These are phyloP conservation scores for Monosporascus sp. DNA, from an alignment of 2,329 filamentous ascomycete species.

Conservation along the genomic window DNA sequence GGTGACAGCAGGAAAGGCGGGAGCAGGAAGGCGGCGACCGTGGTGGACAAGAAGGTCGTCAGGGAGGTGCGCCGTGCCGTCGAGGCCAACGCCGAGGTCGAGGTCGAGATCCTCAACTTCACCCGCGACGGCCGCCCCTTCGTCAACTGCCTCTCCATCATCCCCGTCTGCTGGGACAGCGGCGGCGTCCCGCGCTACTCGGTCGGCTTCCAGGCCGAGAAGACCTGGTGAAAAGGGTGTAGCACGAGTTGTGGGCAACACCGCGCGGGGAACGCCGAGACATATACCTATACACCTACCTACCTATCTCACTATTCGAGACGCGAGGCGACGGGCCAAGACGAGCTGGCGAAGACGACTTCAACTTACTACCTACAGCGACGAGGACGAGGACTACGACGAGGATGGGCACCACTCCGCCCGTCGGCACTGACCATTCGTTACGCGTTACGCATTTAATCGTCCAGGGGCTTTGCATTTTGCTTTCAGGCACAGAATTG, in stretches of 20 bases:
- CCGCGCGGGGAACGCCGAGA: neutral
- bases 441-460: too few species aligned
- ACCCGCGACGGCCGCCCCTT: conserved; percentile 74
- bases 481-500: conserved; percentile 1
- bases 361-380: too few species aligned
- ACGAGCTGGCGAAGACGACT: too few species aligned
- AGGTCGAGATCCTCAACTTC: conserved; percentile 66
- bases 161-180: conserved; percentile 67
- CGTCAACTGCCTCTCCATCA: conserved; percentile 79
- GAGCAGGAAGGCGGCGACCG: neutral
- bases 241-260: neutral
- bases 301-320: too few species aligned
- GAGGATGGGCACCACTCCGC: too few species aligned
- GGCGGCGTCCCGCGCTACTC: conserved; percentile 60
- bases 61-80: conserved; percentile 45
- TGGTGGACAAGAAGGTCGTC: conserved; percentile 61
- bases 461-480: neutral
- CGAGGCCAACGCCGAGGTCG: conserved; percentile 38
- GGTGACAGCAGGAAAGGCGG: neutral
- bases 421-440: too few species aligned
- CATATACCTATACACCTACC: too few species aligned
- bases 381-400: too few species aligned
- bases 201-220: conserved; percentile 72
- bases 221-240: conserved; percentile 15
- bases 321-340: too few species aligned